phyloP scores from a whole-genome alignment of 73 alveolate species.

The Symbiodinium natans region DNA sequence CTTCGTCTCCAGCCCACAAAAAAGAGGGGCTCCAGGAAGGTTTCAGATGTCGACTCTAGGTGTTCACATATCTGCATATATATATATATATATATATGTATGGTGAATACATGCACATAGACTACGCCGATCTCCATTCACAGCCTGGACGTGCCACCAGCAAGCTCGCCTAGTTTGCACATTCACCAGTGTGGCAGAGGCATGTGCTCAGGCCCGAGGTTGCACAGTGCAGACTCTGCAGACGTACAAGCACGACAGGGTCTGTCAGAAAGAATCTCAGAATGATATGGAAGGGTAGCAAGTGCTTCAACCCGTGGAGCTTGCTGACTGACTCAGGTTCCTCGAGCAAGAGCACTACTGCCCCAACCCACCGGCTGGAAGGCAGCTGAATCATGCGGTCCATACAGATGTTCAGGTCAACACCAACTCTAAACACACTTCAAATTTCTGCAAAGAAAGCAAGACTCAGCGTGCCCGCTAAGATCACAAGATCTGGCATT shows the following conservation, averaged over 20 bases:
- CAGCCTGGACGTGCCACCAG: background rate
- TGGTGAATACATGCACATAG: too few relatives aligned
- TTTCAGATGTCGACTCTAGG: too few relatives aligned
- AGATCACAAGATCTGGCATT: slow-evolving; percentile 52
- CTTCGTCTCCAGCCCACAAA: too few relatives aligned
- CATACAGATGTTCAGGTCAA: background rate
- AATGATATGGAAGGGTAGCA: background rate
- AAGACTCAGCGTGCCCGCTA: slow-evolving; percentile 55
- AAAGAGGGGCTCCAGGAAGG: too few relatives aligned
- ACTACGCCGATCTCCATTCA: too few relatives aligned
- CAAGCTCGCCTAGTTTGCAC: background rate
- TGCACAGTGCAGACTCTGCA: too few relatives aligned
- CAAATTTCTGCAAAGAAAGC: background rate
- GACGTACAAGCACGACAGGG: too few relatives aligned
- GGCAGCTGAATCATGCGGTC: background rate
- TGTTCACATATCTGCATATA: too few relatives aligned
- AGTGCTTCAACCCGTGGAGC: background rate
- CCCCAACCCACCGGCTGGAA: background rate
- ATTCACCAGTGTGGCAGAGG: background rate
- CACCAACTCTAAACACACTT: background rate
- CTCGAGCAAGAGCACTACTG: background rate
- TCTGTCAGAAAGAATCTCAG: too few relatives aligned
- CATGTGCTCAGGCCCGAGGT: background rate
- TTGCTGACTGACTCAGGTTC: too few relatives aligned
- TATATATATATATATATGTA: too few relatives aligned